Conservation (phyloP, 768 basidiomycete species). For the Leccinum pellstonianum region DNA sequence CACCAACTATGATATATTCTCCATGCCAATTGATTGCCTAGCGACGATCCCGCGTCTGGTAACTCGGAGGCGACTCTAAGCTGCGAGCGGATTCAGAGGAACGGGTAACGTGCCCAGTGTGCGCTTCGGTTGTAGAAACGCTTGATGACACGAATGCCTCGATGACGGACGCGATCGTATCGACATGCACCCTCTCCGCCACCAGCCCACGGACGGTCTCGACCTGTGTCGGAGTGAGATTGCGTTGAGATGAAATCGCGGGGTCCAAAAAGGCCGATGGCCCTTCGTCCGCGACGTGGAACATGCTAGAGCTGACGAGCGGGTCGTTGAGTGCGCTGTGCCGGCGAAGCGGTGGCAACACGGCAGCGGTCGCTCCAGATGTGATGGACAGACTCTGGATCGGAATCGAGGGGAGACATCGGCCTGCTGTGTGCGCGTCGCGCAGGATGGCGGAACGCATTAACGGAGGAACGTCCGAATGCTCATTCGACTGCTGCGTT, state of each 20-base stretch:
- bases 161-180: too few species aligned
- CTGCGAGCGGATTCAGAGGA: too few species aligned
- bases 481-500: neutral
- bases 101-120: too few species aligned
- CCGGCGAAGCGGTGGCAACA: slow-evolving; percentile 5
- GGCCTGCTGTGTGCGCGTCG: slow-evolving; percentile 3
- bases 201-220: too few species aligned
- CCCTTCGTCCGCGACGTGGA: neutral
- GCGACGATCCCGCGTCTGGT: too few species aligned
- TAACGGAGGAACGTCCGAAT: neutral
- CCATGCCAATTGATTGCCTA: too few species aligned
- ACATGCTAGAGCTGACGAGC: neutral
- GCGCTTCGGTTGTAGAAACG: too few species aligned
- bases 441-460: slow-evolving; percentile 13
- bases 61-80: too few species aligned
- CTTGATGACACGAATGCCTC: too few species aligned
- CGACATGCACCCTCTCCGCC: too few species aligned
- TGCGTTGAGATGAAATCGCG: neutral
- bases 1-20: too few species aligned
- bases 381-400: neutral
- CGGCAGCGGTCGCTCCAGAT: neutral
- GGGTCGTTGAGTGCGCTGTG: neutral
- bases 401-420: neutral
- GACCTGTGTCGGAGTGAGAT: too few species aligned
- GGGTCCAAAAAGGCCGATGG: neutral